Evolutionary conservation across 2,329 filamentous ascomycete species (phyloP), one percentile per base, ranked within the genome.

Genomic region (Diplodia sapinea): DNA sequence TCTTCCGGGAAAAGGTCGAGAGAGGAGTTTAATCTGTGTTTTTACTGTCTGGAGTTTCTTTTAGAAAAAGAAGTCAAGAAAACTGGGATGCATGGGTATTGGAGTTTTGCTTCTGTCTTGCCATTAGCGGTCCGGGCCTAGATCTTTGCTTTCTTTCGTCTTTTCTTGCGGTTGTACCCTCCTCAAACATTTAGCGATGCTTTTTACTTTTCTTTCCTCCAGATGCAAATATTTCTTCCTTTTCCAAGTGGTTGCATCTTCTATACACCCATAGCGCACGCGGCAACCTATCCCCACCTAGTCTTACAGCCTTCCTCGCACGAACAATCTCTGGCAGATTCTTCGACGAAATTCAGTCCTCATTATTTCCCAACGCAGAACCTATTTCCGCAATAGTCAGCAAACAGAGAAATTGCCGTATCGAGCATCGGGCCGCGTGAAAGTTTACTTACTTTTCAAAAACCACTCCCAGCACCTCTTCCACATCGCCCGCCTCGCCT

Each of bases 401-500:
- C 23, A 17, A 26, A 23, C 26, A 13, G 4, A 33, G 6, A 33
- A 29, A 2, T 13, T 40, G 29, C 17, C 13, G 6, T 4, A n/a
- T 13, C 11, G 33, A 33, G 31, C 6, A 9, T 7, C 31, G 8
- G 31, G 31, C 31, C 31, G 31, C 11, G 15, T 4, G 33, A 13
- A 31, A 38, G 2, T 43, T 20, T 3, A 87, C 87, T 84, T 82
- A 96, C 92, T 96, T 98, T 79, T 98, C 94, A 81, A 99, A 99
- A 4, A 99, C 94, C 26, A 99, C 94, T 0, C 95, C 95, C 54
- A 99, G 81, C 8, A 99, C 92, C 76, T 98, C 95, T 77, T 99
- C 94, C 17, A 98, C 93, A 78, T 98, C 94, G 2, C 93, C 92
- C 50, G 86, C 87, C 73, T 93, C 92, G 0, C 93, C 94, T 66